Evolutionary conservation across 1,284 basidiomycete species (phyloP).

Genomic region (Trametes sp.): DNA sequence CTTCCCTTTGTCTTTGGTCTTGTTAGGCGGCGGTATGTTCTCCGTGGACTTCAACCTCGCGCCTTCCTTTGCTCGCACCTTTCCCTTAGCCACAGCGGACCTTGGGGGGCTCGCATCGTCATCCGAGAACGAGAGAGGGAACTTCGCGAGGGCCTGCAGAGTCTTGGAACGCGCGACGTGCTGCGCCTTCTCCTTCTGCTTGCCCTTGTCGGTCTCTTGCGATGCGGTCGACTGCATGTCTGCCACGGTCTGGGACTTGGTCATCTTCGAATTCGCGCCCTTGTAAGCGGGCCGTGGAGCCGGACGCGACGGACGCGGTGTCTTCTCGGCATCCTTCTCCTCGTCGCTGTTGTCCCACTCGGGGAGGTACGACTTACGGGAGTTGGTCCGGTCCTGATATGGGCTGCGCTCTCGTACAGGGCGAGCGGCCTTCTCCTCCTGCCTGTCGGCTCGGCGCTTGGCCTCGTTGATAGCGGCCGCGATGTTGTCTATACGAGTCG

Average conservation of each 20-base stretch:
- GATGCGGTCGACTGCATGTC: constrained; percentile 12
- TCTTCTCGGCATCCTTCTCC: constrained; percentile 22
- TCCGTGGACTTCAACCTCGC: background rate
- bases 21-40: background rate
- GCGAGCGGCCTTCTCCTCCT: background rate
- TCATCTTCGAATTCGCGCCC: constrained; percentile 11
- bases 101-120: background rate
- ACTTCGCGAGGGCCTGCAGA: constrained; percentile 16
- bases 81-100: background rate
- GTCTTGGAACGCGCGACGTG: constrained; percentile 19
- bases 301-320: constrained; percentile 28
- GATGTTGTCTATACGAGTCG: background rate
- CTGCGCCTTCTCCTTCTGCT: constrained; percentile 11
- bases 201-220: constrained; percentile 11
- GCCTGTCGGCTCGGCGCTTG: background rate
- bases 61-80: background rate
- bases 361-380: constrained; percentile 5
- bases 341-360: constrained; percentile 15
- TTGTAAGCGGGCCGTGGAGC: constrained; percentile 28
- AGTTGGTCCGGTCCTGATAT: constrained; percentile 15
- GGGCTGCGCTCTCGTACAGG: constrained; percentile 26
- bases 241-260: constrained; percentile 23
- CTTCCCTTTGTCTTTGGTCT: background rate
- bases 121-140: background rate
- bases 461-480: background rate